These are phyloP conservation scores for Dictyostelium firmibasis DNA, from an alignment of 78 protist species.

Conservation along the genomic window DNA sequence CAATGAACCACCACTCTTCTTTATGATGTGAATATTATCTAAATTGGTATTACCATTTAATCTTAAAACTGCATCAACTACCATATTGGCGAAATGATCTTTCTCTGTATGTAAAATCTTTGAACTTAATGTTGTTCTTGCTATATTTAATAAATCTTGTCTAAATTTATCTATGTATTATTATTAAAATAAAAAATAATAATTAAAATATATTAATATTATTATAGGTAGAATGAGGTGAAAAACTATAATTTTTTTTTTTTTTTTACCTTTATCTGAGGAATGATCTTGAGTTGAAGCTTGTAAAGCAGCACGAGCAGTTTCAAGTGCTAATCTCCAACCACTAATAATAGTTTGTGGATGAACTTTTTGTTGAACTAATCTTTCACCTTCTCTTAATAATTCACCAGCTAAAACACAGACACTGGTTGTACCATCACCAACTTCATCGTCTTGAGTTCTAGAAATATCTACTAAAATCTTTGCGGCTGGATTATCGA, in stretches of 20 bases:
- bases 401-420: slow-evolving; percentile 98
- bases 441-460: slow-evolving; percentile 99
- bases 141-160: slow-evolving; percentile 95
- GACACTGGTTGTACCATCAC: slow-evolving; percentile 99
- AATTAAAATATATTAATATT: too few relatives aligned
- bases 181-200: background rate
- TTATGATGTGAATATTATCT: slow-evolving; percentile 96
- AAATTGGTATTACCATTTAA: slow-evolving; percentile 72
- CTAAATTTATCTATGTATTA: slow-evolving; percentile 82
- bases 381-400: slow-evolving; percentile 97
- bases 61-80: slow-evolving; percentile 98
- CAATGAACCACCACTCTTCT: slow-evolving; percentile 96
- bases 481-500: slow-evolving; percentile 98
- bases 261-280: slow-evolving; percentile 56
- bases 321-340: slow-evolving; percentile 90
- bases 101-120: slow-evolving; percentile 92
- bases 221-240: too few relatives aligned
- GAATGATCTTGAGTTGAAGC: slow-evolving; percentile 78
- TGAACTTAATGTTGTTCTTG: slow-evolving; percentile 97
- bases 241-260: background rate
- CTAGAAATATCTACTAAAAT: slow-evolving; percentile 95
- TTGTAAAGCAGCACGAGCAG: slow-evolving; percentile 91
- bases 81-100: slow-evolving; percentile 96
- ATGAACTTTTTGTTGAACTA: slow-evolving; percentile 94
- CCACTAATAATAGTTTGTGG: slow-evolving; percentile 98